Evolutionary conservation across 1,284 basidiomycete genomes (phyloP), one percentile per base, ranked within the genome.

Genomic region (Fistulina hepatica): DNA sequence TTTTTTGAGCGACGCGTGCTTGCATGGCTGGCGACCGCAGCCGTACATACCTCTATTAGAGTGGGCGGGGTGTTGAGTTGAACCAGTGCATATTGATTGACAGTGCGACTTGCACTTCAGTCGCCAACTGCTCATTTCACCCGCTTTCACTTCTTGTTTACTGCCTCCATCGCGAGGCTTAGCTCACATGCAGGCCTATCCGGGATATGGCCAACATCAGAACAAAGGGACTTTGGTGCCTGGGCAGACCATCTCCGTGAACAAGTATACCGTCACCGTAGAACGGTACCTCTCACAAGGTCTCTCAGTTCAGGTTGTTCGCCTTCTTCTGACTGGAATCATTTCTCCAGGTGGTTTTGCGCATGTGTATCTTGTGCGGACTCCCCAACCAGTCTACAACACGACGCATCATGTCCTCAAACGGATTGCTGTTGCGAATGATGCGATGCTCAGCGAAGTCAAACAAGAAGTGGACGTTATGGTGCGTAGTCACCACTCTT

Each of bases 391-490:
- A 2, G 83, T 98, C 33, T 84, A 82, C 60, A 80, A 81, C 58
- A 81, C 85, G 42, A 89, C 83, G n/a, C 83, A 83, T 49, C 93
- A 97, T 71, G 95, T 98, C 46, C 74, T 99, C 48, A 99, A 99
- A 60, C 76, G 94, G 36, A 94, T 99, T 51, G 92, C 90, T 5
- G 93, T 97, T 34, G 74, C 88, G 24, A 90, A 84, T 57, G 89
- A 94, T 58, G 65, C 71, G 20, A 86, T 93, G 64, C 76, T 98
- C 43, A 75, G 79, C n/a, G 90, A 93, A 53, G 94, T 98, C 34
- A 86, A 90, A 65, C 91, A 86, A 60, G 95, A 99, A 61, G 95
- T 99, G 30, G 92, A 97, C 53, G 88, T 97, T 46, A 97, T 98
- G 91, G 93, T 93, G 52, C 52, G 81, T 68, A 31, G 36, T 42